Percentiles rank a stretch among this genome's conserved stretches.
Conservation (phyloP, 1,139 yeast genomes). For the Taiozyma sp. region DNA sequence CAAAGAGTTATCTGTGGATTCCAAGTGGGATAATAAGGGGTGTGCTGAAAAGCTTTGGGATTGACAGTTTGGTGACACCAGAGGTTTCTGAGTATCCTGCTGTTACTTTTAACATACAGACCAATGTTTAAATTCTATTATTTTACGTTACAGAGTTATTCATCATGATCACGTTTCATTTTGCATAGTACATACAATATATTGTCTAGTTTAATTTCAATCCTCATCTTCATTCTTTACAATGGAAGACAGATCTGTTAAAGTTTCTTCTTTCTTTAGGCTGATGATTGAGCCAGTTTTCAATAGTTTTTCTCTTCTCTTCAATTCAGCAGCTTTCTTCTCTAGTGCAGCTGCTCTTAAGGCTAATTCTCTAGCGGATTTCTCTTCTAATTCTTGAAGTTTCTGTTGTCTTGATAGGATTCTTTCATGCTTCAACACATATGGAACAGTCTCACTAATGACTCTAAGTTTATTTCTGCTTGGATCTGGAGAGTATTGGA, state of each 20-base stretch:
- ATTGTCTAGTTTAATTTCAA: not conserved
- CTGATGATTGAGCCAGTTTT: conserved; percentile 19
- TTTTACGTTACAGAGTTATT: not conserved
- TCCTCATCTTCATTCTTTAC: conserved; percentile 12
- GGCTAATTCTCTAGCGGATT: conserved; percentile 69
- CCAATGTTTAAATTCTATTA: conserved; percentile 28
- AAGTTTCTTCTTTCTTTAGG: conserved; percentile 47
- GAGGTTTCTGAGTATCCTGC: conserved; percentile 62
- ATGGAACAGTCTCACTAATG: conserved; percentile 78
- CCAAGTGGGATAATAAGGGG: conserved; percentile 88
- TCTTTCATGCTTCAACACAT: conserved; percentile 71
- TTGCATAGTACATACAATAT: not conserved
- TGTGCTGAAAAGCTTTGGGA: conserved; percentile 65
- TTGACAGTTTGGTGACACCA: conserved; percentile 62
- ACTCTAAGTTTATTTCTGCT: conserved; percentile 69
- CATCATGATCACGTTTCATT: not conserved
- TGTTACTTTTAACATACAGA: conserved; percentile 70
- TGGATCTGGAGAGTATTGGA: conserved; percentile 36
- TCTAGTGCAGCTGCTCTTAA: conserved; percentile 72
- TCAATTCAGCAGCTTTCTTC: conserved; percentile 69
- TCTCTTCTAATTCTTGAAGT: conserved; percentile 73
- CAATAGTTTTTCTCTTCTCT: conserved; percentile 55
- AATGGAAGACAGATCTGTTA: conserved; percentile 50
- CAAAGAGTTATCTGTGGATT: conserved; percentile 62
- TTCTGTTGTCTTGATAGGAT: conserved; percentile 72